These are phyloP conservation scores for Candida boidinii DNA, from an alignment of 805 yeast genomes.

Conservation along the genomic window DNA sequence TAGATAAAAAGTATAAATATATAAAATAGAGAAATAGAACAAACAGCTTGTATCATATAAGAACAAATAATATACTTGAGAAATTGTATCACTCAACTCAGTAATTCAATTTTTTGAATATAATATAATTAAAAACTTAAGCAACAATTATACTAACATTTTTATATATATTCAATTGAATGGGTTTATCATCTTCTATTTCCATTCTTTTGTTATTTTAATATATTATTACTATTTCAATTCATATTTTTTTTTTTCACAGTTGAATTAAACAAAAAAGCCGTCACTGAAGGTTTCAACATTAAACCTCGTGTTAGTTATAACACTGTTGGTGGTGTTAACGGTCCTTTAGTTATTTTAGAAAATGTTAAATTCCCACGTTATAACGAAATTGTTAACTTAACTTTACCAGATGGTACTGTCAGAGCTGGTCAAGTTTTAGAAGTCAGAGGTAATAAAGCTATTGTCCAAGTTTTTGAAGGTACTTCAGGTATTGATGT, in stretches of 20 bases:
- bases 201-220: background rate
- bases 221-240: background rate
- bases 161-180: background rate
- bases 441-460: constrained; percentile 95
- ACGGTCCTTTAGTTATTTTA: constrained; percentile 93
- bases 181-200: background rate
- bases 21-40: too few species aligned
- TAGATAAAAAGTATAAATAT: too few species aligned
- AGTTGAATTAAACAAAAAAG: constrained; percentile 79
- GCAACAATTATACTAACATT: too few species aligned
- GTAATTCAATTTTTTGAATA: too few species aligned
- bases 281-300: constrained; percentile 86
- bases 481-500: constrained; percentile 99
- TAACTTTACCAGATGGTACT: constrained; percentile 94
- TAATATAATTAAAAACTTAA: too few species aligned
- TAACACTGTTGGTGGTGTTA: constrained; percentile 96
- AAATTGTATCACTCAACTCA: too few species aligned
- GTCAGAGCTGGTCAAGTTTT: constrained; percentile 95
- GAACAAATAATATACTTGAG: too few species aligned
- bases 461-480: constrained; percentile 97
- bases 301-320: constrained; percentile 86
- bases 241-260: constrained; percentile 33
- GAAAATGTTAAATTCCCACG: constrained; percentile 84
- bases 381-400: constrained; percentile 92
- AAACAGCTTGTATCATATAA: too few species aligned